Conservation (phyloP, 2,329 filamentous ascomycete species). For the Fusarium paranaense region DNA sequence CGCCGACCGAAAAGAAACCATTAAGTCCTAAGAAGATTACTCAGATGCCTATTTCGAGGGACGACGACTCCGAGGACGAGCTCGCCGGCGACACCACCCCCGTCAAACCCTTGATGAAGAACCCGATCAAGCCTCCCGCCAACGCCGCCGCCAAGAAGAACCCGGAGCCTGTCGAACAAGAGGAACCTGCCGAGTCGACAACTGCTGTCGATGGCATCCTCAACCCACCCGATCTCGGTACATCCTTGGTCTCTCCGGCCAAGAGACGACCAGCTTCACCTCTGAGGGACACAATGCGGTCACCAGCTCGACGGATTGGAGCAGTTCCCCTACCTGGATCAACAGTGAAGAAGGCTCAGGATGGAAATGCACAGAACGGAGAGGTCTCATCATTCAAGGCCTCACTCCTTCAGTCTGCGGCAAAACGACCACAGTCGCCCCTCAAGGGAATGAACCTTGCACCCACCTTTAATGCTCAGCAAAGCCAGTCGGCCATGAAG, state of each 20-base stretch:
- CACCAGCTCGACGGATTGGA: conserved; percentile 62
- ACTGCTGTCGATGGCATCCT: conserved; percentile 46
- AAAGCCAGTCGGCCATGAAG: conserved; percentile 56
- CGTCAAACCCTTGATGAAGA: conserved; percentile 65
- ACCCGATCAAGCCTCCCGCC: conserved; percentile 63
- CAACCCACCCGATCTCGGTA: conserved; percentile 51
- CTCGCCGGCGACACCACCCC: conserved; percentile 64
- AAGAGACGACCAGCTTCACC: conserved; percentile 65
- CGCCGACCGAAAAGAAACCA: conserved; percentile 59
- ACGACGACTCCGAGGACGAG: conserved; percentile 70
- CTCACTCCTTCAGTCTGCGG: conserved; percentile 62
- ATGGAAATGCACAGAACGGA: conserved; percentile 18
- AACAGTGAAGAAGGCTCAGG: conserved; percentile 44
- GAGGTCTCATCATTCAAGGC: conserved; percentile 53
- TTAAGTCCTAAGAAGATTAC: conserved; percentile 75
- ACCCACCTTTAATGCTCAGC: conserved; percentile 42
- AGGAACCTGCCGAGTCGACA: conserved; percentile 37
- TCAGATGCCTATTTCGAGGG: conserved; percentile 62
- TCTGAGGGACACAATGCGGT: conserved; percentile 66
- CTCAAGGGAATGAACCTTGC: conserved; percentile 52
- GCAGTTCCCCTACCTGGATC: conserved; percentile 48
- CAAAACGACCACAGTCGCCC: conserved; percentile 62
- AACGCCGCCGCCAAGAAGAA: conserved; percentile 21
- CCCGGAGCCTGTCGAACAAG: conserved; percentile 22
- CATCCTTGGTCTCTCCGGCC: conserved; percentile 65